Evolutionary conservation across 2,329 filamentous ascomycete genomes (phyloP).

Genomic region (Claviceps monticola): DNA sequence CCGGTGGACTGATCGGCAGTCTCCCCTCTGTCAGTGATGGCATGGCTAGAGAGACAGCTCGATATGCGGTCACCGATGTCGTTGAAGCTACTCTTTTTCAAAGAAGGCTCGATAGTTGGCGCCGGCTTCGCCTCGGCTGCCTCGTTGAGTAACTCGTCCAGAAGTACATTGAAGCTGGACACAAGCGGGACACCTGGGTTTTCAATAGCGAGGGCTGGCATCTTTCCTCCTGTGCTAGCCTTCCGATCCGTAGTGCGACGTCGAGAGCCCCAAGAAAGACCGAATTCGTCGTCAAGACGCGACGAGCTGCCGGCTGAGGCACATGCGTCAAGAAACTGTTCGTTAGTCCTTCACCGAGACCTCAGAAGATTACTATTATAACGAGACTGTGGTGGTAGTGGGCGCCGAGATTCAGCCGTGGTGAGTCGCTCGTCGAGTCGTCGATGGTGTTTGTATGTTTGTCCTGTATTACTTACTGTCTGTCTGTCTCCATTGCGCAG

Average conservation of each 20-base stretch:
- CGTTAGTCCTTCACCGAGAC: neutral
- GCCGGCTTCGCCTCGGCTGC: constrained; percentile 46
- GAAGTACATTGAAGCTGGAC: constrained; percentile 35
- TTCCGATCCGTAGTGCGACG: neutral
- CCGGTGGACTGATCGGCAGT: constrained; percentile 13
- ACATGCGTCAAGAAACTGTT: neutral
- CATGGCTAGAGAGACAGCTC: constrained; percentile 17
- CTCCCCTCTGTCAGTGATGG: constrained; percentile 14
- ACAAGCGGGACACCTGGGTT: constrained; percentile 40
- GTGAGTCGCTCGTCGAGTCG: neutral
- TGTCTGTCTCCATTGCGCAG: neutral
- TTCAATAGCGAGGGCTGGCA: constrained; percentile 35
- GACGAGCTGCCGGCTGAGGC: neutral
- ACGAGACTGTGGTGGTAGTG: neutral
- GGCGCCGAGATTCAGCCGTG: neutral
- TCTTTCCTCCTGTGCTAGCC: constrained; percentile 19
- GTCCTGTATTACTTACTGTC: neutral
- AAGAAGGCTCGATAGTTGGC: constrained; percentile 54
- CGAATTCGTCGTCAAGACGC: neutral
- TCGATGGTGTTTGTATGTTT: neutral
- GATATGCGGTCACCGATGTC: constrained; percentile 32
- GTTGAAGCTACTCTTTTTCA: constrained; percentile 55
- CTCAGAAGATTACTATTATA: too few relatives aligned
- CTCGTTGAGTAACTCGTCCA: constrained; percentile 43
- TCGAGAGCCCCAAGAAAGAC: neutral